Conservation (phyloP, 148 eudicot genomes). For the Camellia sinensis region DNA sequence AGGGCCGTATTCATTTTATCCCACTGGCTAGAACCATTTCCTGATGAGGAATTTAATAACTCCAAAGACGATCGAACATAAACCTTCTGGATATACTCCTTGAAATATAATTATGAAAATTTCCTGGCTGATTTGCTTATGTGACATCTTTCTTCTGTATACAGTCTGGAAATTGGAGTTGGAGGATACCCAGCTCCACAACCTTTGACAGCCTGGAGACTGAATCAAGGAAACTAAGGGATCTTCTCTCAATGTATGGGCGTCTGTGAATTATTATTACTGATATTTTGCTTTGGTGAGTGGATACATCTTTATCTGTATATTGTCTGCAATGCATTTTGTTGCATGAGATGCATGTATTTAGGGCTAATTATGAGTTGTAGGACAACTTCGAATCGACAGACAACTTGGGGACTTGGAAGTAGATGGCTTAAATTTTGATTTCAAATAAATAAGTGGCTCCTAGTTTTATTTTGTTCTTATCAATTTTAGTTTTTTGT, state of each 20-base stretch:
- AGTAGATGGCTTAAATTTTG: neutral
- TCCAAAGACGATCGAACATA: neutral
- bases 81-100: neutral
- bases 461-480: too few relatives aligned
- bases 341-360: neutral
- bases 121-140: neutral
- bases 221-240: conserved; percentile 62
- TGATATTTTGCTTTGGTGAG: neutral
- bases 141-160: neutral
- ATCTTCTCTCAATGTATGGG: conserved; percentile 68
- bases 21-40: neutral
- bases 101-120: neutral
- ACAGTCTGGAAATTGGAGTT: conserved; percentile 92
- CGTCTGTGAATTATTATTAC: conserved; percentile 38
- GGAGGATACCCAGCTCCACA: conserved; percentile 76
- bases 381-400: neutral
- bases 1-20: neutral
- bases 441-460: too few relatives aligned
- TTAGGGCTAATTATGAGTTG: neutral
- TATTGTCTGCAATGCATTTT: neutral
- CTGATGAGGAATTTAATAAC: neutral
- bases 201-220: conserved; percentile 53
- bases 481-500: too few relatives aligned
- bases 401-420: conserved; percentile 8
- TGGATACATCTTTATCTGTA: neutral